phyloP scores from a whole-genome alignment of 768 basidiomycete species.

The Macrolepiota dolichaula region DNA sequence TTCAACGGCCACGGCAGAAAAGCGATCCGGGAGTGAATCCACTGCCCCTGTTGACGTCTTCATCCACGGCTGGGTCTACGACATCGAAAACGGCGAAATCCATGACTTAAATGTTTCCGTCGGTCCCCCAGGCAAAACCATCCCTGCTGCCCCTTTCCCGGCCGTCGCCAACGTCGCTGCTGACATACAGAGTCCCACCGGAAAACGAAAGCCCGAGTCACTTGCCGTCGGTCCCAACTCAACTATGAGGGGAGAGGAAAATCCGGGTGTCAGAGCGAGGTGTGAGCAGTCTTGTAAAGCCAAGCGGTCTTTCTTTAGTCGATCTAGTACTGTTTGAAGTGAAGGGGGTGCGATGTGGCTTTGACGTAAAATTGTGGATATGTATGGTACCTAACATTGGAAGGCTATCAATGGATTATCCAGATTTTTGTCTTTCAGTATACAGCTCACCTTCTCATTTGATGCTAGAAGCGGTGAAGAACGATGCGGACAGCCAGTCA shows the following conservation, averaged over 20 bases:
- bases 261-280: background rate
- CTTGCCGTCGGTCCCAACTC: background rate
- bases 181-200: background rate
- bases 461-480: too few relatives aligned
- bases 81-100: constrained; percentile 43
- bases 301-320: background rate
- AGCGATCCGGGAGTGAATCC: constrained; percentile 12
- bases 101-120: constrained; percentile 36
- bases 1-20: background rate
- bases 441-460: too few relatives aligned
- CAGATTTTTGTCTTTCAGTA: too few relatives aligned
- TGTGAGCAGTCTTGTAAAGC: constrained; percentile 10
- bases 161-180: constrained; percentile 13
- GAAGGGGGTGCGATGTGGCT: too few relatives aligned
- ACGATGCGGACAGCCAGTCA: too few relatives aligned
- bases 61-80: constrained; percentile 55
- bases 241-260: background rate
- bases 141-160: constrained; percentile 21
- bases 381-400: too few relatives aligned
- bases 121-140: constrained; percentile 24
- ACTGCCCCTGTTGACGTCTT: constrained; percentile 17
- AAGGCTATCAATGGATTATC: too few relatives aligned
- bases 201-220: background rate
- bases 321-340: background rate
- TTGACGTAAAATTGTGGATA: too few relatives aligned